phyloP scores from a whole-genome alignment of 2,329 filamentous ascomycete species.

The Pseudogymnoascus sp. region DNA sequence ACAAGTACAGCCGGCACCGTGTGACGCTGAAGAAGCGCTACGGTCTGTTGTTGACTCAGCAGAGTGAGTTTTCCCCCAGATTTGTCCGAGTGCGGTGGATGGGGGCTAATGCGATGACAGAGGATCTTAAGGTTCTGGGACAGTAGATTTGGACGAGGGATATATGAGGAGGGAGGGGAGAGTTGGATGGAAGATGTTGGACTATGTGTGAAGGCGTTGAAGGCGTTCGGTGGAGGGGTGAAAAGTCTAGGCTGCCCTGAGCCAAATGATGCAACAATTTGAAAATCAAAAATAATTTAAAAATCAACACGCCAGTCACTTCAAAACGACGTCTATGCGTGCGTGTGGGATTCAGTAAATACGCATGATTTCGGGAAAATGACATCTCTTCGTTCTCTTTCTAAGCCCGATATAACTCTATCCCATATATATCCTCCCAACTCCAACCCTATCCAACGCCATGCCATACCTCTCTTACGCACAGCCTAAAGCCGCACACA shows the following conservation, averaged over 20 bases:
- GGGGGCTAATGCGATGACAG: slow-evolving; percentile 20
- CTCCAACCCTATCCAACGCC: slow-evolving; percentile 8
- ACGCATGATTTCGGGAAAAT: background rate
- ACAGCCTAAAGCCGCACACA: background rate
- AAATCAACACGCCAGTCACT: slow-evolving; percentile 6
- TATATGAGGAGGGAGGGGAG: background rate
- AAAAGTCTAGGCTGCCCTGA: slow-evolving; percentile 20
- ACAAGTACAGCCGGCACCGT: slow-evolving; percentile 96
- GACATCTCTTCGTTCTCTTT: slow-evolving; percentile 8
- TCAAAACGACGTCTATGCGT: background rate
- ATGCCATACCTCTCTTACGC: slow-evolving; percentile 18
- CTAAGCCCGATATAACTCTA: slow-evolving; percentile 13
- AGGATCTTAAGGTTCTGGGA: slow-evolving; percentile 36
- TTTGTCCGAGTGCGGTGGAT: background rate
- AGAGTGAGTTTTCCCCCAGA: slow-evolving; percentile 36
- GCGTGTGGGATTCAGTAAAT: background rate
- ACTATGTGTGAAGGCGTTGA: background rate
- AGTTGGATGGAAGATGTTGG: background rate
- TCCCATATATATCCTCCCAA: slow-evolving; percentile 10
- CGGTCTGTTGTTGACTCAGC: slow-evolving; percentile 77
- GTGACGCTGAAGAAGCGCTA: slow-evolving; percentile 94
- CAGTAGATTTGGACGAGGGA: slow-evolving; percentile 23
- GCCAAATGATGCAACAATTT: slow-evolving; percentile 10
- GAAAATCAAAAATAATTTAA: slow-evolving; percentile 11
- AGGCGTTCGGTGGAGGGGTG: slow-evolving; percentile 9